Evolutionary conservation across 352 stramenopile genomes (phyloP).

Genomic region (Phytophthora boehmeriae): DNA sequence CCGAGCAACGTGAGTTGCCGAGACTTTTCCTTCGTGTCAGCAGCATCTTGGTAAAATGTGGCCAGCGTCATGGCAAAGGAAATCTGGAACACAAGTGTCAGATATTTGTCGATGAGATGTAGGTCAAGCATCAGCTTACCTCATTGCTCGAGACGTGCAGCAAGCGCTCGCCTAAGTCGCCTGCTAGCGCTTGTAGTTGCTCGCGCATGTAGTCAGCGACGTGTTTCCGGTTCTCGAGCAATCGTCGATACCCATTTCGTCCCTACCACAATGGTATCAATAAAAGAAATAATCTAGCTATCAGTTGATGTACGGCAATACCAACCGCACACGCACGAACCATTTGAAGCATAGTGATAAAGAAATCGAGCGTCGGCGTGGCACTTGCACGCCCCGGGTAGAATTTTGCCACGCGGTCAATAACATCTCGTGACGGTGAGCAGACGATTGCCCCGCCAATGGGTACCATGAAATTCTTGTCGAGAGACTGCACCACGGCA

Average conservation of each 20-base stretch:
- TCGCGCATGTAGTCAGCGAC: constrained; percentile 78
- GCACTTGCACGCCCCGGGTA: constrained; percentile 97
- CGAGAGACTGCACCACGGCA: constrained; percentile 97
- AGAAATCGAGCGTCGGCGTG: constrained; percentile 96
- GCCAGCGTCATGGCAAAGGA: constrained; percentile 93
- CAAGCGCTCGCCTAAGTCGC: constrained; percentile 90
- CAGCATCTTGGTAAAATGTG: constrained; percentile 39
- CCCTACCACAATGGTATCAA: constrained; percentile 34
- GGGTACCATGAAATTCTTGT: constrained; percentile 99
- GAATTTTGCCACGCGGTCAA: constrained; percentile 90
- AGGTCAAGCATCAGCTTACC: constrained; percentile 27
- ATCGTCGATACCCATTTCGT: constrained; percentile 81
- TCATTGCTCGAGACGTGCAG: constrained; percentile 93
- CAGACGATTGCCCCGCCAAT: constrained; percentile 93
- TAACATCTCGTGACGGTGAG: constrained; percentile 70
- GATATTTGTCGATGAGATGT: background rate
- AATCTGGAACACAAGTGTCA: constrained; percentile 44
- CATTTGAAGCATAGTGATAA: constrained; percentile 99
- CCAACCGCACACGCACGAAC: constrained; percentile 45
- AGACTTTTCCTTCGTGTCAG: constrained; percentile 38
- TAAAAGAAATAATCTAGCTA: background rate
- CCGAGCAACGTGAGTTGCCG: constrained; percentile 91
- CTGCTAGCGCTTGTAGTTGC: constrained; percentile 75
- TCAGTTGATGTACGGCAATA: background rate
- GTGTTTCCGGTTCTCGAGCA: constrained; percentile 89